These are phyloP conservation scores for Blepharisma undulans DNA, from an alignment of 169 alveolate species.

Conservation along the genomic window DNA sequence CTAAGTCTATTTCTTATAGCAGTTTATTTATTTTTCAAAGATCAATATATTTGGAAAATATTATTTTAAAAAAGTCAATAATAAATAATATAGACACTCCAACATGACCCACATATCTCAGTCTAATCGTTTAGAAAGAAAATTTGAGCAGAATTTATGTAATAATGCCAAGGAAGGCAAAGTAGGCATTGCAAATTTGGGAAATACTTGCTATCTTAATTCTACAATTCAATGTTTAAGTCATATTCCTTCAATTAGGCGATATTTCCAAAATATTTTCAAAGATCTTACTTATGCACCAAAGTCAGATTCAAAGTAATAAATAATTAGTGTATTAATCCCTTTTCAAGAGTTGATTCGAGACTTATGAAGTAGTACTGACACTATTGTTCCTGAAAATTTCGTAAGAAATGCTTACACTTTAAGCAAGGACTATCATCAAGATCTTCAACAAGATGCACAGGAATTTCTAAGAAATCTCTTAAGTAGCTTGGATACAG, in stretches of 20 bases:
- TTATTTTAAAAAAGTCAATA: no score
- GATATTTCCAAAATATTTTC: not conserved
- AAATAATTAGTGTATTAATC: not conserved
- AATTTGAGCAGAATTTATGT: not conserved
- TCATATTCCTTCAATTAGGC: not conserved
- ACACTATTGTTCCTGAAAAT: not conserved
- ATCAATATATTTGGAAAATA: no score
- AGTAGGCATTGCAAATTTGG: not conserved
- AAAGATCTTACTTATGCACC: not conserved
- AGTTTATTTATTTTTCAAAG: no score
- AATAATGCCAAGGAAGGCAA: not conserved
- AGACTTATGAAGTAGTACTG: not conserved
- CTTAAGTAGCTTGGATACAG: conserved; percentile 29
- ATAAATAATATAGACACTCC: not conserved
- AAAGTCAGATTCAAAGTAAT: not conserved
- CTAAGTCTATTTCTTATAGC: no score
- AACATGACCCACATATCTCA: not conserved
- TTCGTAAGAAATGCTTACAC: not conserved
- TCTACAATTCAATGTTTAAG: not conserved
- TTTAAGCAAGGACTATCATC: not conserved
- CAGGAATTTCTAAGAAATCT: conserved; percentile 41
- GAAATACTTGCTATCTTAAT: not conserved
- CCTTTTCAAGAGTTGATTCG: not conserved
- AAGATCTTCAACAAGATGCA: conserved; percentile 37
- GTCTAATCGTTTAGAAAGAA: not conserved